Base-by-base conservation (phyloP, 768 basidiomycete species). In the Cantharellus anzutake region DNA sequence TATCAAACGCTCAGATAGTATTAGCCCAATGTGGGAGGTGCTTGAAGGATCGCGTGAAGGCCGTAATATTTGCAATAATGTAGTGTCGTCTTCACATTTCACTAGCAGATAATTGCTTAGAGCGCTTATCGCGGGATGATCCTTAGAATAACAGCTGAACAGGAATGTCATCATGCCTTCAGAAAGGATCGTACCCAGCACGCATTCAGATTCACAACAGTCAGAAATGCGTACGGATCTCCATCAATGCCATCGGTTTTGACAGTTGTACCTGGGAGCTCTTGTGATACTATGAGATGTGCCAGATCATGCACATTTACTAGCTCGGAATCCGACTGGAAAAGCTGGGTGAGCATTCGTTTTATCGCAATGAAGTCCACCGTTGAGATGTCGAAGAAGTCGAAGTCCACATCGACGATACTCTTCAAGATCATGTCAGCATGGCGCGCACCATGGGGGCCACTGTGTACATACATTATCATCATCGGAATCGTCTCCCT, bases 211-310 rank as follows among this genome's bases (percentile, higher is more conserved):
- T 94, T 89, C 35, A 98, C 68, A 51, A 87, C 85, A 3, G 86
- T 90, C 58, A 97, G 70, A 51, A 93, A 73, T 2, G 90, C 91
- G 66, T 84, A 92, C 5, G 94, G 92, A 72, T 96, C 93, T 66
- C 87, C 86, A 66, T 88, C 85, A 57, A 75, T 76, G 2, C 86
- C 87, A 69, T 98, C 93, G 5, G 86, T 88, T 72, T 97, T 97
- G 66, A 97, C 82, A 0, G 87, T 91, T 41, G 86, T 87, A 16
- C 94, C 94, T 3, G 92, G 79, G 7, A 74, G 66, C 0, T 84
- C 80, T 64, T 89, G 84, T 0, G 76, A 72, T 14, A 93, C 70
- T 14, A 97, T 79, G 37, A 93, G 75, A 59, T 93, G 87, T 0
- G 86, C 78, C 2, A 99, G 76, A 3, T 83, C 81, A 59, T 84